These are phyloP conservation scores for Nothophoma quercina DNA, from an alignment of 2,329 filamentous ascomycete species.

Conservation along the genomic window DNA sequence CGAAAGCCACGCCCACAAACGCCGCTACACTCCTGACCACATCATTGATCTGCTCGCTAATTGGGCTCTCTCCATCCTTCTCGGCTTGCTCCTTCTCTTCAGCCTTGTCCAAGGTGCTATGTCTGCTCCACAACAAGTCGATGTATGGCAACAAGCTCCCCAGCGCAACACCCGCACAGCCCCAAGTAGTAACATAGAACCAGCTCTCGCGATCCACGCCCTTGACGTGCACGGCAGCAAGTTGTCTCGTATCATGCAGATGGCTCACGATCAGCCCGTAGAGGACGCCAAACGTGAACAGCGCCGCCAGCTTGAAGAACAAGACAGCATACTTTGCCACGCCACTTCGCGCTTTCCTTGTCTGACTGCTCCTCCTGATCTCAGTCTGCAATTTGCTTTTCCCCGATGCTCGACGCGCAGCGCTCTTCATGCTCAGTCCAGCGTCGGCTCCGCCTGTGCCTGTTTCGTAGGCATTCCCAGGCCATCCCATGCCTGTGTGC, in stretches of 20 bases:
- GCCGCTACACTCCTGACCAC: slow-evolving; percentile 73
- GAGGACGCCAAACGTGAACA: slow-evolving; percentile 80
- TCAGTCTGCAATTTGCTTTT: not conserved
- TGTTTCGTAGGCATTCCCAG: slow-evolving; percentile 23
- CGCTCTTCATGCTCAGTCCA: slow-evolving; percentile 34
- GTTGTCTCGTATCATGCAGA: slow-evolving; percentile 73
- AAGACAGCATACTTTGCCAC: slow-evolving; percentile 58
- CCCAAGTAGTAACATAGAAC: slow-evolving; percentile 83
- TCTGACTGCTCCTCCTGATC: not conserved
- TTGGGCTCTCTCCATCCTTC: slow-evolving; percentile 47
- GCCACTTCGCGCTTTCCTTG: not conserved
- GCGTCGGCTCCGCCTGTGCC: slow-evolving; percentile 36
- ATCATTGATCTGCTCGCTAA: slow-evolving; percentile 75
- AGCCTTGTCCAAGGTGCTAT: slow-evolving; percentile 46
- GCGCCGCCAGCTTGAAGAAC: slow-evolving; percentile 64
- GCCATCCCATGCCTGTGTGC: slow-evolving; percentile 26
- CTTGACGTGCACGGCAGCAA: slow-evolving; percentile 69
- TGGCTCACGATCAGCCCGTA: slow-evolving; percentile 85
- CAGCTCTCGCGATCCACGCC: slow-evolving; percentile 63
- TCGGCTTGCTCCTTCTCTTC: slow-evolving; percentile 34
- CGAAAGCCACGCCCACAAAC: slow-evolving; percentile 77
- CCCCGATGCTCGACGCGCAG: slow-evolving; percentile 19
- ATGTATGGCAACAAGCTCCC: slow-evolving; percentile 85
- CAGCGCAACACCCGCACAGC: slow-evolving; percentile 75
- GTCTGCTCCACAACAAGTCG: slow-evolving; percentile 74